A percentile compares a stretch with the other conserved stretches of the same genome.
phyloP scores from a whole-genome alignment of 768 basidiomycete genomes.

The Lanmaoa pseudosensibilis region DNA sequence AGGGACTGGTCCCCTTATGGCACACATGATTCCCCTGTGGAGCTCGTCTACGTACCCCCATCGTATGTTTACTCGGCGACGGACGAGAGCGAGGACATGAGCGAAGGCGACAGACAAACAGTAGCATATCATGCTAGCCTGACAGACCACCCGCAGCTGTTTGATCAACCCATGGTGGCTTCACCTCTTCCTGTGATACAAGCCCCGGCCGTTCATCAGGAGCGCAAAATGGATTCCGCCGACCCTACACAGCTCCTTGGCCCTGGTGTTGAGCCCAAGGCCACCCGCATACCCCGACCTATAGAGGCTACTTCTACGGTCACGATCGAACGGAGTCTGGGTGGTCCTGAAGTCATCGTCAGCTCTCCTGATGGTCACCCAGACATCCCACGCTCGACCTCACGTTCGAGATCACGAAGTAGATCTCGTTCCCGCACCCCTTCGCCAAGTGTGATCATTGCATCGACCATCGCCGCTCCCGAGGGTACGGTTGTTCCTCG shows the following conservation, averaged over 20 bases:
- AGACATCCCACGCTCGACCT: constrained; percentile 35
- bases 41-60: constrained; percentile 72
- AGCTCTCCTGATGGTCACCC: constrained; percentile 35
- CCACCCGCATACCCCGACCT: constrained; percentile 10
- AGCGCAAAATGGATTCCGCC: constrained; percentile 4
- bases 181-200: constrained; percentile 6
- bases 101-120: constrained; percentile 21
- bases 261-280: constrained; percentile 18
- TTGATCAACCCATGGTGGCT: constrained; percentile 11
- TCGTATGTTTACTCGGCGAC: constrained; percentile 28
- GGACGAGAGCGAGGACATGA: constrained; percentile 20
- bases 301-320: constrained; percentile 20
- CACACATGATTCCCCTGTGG: constrained; percentile 53
- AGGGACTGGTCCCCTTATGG: constrained; percentile 16
- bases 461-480: constrained; percentile 14
- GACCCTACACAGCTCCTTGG: constrained; percentile 21
- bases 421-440: constrained; percentile 47
- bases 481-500: constrained; percentile 10
- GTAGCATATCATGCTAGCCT: constrained; percentile 19
- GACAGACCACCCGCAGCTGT: constrained; percentile 11
- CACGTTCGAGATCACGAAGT: constrained; percentile 34
- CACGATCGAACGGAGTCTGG: constrained; percentile 4
- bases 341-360: constrained; percentile 36
- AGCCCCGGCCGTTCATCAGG: constrained; percentile 1
- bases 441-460: constrained; percentile 35